A percentile compares a stretch with the other conserved stretches of the same genome.
These are phyloP conservation scores for Talaromyces proteolyticus DNA, from an alignment of 495 filamentous ascomycete species.

Conservation along the genomic window DNA sequence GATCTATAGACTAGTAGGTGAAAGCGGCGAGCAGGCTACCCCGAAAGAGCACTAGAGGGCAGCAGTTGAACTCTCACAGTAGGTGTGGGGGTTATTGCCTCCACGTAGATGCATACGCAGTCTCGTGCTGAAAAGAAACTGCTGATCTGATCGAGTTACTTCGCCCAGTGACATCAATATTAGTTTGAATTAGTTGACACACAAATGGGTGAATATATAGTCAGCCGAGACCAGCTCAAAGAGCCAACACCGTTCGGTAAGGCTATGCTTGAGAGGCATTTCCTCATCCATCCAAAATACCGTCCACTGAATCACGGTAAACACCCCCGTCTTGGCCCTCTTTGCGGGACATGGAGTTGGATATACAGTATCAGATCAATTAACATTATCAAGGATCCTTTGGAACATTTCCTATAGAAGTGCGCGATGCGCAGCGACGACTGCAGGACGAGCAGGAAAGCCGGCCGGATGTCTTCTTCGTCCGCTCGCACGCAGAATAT, in stretches of 20 bases:
- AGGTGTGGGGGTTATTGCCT: no score
- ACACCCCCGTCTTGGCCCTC: not conserved
- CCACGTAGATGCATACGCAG: no score
- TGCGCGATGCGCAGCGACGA: slow-evolving; percentile 49
- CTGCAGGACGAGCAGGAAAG: slow-evolving; percentile 58
- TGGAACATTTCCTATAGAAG: slow-evolving; percentile 60
- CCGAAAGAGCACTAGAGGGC: no score
- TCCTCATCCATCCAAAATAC: slow-evolving; percentile 62
- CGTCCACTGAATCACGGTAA: slow-evolving; percentile 80
- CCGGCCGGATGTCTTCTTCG: slow-evolving; percentile 67
- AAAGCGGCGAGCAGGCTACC: no score
- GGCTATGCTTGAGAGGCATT: slow-evolving; percentile 56
- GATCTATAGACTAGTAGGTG: no score
- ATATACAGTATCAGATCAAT: not conserved
- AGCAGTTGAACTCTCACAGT: no score
- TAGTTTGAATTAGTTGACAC: no score
- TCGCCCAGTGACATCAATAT: no score
- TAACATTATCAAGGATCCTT: slow-evolving; percentile 56
- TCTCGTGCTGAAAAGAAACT: no score
- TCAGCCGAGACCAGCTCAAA: not conserved
- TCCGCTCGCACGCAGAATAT: slow-evolving; percentile 49
- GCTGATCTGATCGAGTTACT: not conserved
- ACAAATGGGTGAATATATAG: slow-evolving; percentile 3
- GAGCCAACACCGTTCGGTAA: slow-evolving; percentile 44
- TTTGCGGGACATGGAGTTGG: not conserved